A percentile compares a stretch with the other conserved stretches of the same genome.
Conservation (phyloP, 345 rosid species). For the Schrenkiella parvula region DNA sequence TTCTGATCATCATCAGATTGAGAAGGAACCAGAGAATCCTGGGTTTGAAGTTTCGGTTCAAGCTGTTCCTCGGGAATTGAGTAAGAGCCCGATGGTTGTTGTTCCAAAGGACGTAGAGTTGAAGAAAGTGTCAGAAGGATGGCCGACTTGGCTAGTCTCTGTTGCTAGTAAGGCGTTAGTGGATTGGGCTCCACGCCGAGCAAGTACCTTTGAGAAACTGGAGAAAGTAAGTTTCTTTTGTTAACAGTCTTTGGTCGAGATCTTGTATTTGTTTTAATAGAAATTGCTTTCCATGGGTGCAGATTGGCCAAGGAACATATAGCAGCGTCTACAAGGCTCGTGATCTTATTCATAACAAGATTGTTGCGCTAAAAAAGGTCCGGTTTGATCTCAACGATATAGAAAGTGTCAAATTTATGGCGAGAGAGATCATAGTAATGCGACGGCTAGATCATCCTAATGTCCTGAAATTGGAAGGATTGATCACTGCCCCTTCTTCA, state of each 20-base stretch:
- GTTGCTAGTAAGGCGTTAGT: conserved; percentile 79
- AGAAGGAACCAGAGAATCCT: conserved; percentile 30
- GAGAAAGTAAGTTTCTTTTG: conserved; percentile 56
- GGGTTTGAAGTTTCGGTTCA: not conserved
- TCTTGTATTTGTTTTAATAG: not conserved
- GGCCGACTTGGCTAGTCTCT: conserved; percentile 88
- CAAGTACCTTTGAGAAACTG: conserved; percentile 73
- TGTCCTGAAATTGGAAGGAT: conserved; percentile 71
- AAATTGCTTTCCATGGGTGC: conserved; percentile 26
- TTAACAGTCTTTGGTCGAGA: not conserved
- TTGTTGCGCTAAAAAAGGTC: conserved; percentile 81
- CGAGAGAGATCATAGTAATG: conserved; percentile 74
- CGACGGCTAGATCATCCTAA: conserved; percentile 87
- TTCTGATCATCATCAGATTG: conserved; percentile 48
- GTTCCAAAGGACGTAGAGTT: conserved; percentile 39
- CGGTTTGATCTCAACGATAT: conserved; percentile 72
- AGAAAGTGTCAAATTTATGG: conserved; percentile 90
- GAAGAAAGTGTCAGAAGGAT: conserved; percentile 53
- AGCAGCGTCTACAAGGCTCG: conserved; percentile 87
- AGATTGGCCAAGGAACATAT: conserved; percentile 99
- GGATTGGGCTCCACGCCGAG: conserved; percentile 85
- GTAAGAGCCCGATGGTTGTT: not conserved
- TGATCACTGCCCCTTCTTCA: conserved; percentile 70
- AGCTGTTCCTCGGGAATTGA: conserved; percentile 10
- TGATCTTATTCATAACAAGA: conserved; percentile 56